Base-by-base conservation (phyloP, 2,329 filamentous ascomycete species). In the Teratosphaeria viscida region DNA sequence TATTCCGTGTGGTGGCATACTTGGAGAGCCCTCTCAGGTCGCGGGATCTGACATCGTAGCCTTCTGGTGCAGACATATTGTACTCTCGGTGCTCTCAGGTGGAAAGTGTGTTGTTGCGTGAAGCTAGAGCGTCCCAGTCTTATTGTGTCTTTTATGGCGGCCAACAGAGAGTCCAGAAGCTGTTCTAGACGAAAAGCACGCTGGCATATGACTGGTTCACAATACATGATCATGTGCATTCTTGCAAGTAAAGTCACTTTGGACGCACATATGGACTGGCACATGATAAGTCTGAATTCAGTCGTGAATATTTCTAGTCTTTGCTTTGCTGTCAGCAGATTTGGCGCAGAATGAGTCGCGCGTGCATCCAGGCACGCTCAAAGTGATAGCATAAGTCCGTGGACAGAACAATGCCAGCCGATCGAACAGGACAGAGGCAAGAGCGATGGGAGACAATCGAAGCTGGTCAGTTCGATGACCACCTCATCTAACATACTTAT, bases 401-500 rank as follows among this genome's bases (percentile, higher is more conserved):
- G 29, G 29, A 32, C 37, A 39, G 37, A 16, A 16, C 16, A 16
- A 39, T 12, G 37, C 11, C 37, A 39, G 10, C 23, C 37, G 16
- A 39, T 7, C 16, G 11, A 12, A 16, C 11, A 16, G 37, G 11
- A 12, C 43, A 49, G n/a, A 19, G n/a, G n/a, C 37, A 49, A 19
- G 43, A n/a, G 14, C 43, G 43, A 49, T 8, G 3, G 43, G 16
- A 8, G 7, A 49, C 8, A 12, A 49, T 19, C n/a, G 11, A 8
- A 49, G 14, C 43, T 16, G 43, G n/a, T 19, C 43, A 49, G 7
- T 49, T 49, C 14, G n/a, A n/a, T 5, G 3, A 49, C 8, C 43
- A 19, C 14, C 5, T 49, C 43, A 74, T 35, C 72, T 66, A 60
- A 74, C 72, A 61, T 74, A 74, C 62, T 72, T 72, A 61, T 73